Conservation (phyloP, 768 basidiomycete genomes). For the Leucosporidium creatinivorum region DNA sequence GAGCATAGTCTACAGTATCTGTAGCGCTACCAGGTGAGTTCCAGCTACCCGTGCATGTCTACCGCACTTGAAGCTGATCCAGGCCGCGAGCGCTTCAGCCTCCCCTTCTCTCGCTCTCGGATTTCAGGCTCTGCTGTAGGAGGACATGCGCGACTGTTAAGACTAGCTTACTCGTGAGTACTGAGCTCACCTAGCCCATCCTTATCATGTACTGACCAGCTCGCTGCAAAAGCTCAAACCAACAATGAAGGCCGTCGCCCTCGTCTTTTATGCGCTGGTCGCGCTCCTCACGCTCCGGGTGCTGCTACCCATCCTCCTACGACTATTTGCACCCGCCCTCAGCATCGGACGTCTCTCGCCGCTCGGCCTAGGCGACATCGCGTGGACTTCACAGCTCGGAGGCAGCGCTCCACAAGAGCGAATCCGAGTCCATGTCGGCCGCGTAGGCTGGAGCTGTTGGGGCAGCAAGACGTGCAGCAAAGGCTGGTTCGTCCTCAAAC, state of each 20-base stretch:
- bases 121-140: too few relatives aligned
- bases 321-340: constrained; percentile 9
- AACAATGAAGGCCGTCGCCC: not conserved
- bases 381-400: not conserved
- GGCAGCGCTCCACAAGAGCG: not conserved
- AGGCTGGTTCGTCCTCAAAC: constrained; percentile 19
- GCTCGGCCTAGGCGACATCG: constrained; percentile 15
- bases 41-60: too few relatives aligned
- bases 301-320: constrained; percentile 20
- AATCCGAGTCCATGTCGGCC: constrained; percentile 5
- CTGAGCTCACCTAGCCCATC: too few relatives aligned
- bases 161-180: too few relatives aligned
- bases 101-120: too few relatives aligned
- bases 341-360: constrained; percentile 16
- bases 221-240: not conserved
- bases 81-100: too few relatives aligned
- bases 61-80: too few relatives aligned
- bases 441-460: constrained; percentile 2
- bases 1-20: too few relatives aligned
- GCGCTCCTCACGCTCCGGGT: constrained; percentile 2
- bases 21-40: too few relatives aligned
- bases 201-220: too few relatives aligned
- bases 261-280: not conserved
- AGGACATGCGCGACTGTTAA: too few relatives aligned
- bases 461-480: constrained; percentile 7